Base-by-base conservation (phyloP, 169 alveolate genomes). In the Plasmodium chabaudi region DNA sequence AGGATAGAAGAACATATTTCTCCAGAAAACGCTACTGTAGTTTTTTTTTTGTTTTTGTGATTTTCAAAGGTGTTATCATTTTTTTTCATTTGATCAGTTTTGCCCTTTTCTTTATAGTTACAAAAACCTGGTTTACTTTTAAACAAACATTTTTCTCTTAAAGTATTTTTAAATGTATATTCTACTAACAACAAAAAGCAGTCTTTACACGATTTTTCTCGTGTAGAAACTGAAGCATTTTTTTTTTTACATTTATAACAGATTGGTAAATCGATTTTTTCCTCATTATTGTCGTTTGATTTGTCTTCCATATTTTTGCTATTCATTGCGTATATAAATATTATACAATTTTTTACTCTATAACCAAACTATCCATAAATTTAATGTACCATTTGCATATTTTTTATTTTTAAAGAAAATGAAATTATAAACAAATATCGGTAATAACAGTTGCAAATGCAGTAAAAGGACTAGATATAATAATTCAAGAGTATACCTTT, bases 121-220 rank as follows among this genome's bases (percentile, higher is more conserved):
- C 12, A n/a, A 13, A 59, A 10, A 5, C 39, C 25, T 63, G 17
- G 34, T 70, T 82, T 82, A 68, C 49, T 82, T 82, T 82, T 82
- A 82, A 82, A 82, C 34, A 82, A 68, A 25, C 90, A 82, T 61
- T 82, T 82, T 67, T 82, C 90, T 42, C 90, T 82, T 55, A 82
- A 82, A 17, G 90, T 82, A 69, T 82, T 82, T 70, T 82, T 82
- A 82, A 82, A 82, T 55, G 71, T 82, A 82, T 82, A 82, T 56
- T 82, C 90, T 19, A 82, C 90, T 13, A 82, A 64, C 4, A 42
- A 59, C 44, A 82, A 56, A 82, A 82, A 82, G 56, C 90, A 82
- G 10, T 56, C 72, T 47, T 68, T 82, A 61, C 90, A 82, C 12
- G 90, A 65, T 19, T 82, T 82, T 47, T 82, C 90, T 51, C 90